Percentiles rank a stretch among this genome's conserved stretches.
Evolutionary conservation across 768 basidiomycete species (phyloP).

Genomic region (Lyophyllum shimeji): DNA sequence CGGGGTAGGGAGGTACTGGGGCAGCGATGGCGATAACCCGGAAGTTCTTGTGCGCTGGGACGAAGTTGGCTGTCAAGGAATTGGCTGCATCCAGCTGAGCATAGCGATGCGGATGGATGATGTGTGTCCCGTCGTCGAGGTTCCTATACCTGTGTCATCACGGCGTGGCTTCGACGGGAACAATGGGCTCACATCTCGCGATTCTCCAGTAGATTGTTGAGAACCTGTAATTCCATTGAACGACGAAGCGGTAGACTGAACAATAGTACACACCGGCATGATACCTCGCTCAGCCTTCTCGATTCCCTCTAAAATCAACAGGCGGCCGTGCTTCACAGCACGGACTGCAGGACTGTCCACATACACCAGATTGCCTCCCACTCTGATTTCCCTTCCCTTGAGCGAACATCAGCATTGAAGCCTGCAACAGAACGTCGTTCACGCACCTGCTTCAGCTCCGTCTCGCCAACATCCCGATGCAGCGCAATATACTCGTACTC

Average conservation of each 20-base stretch:
- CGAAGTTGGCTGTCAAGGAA: constrained; percentile 43
- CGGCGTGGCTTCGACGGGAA: background rate
- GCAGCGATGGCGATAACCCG: constrained; percentile 69
- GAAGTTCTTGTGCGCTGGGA: constrained; percentile 68
- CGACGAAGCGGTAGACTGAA: background rate
- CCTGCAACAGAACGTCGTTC: background rate
- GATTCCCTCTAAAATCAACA: constrained; percentile 68
- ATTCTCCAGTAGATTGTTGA: constrained; percentile 70
- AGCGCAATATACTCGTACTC: constrained; percentile 71
- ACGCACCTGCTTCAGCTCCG: constrained; percentile 63
- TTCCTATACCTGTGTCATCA: constrained; percentile 39
- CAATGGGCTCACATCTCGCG: constrained; percentile 54
- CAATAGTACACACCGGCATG: constrained; percentile 53
- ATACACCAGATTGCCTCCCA: constrained; percentile 62
- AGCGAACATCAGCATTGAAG: background rate
- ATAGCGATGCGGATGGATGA: constrained; percentile 62
- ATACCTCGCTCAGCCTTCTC: constrained; percentile 74
- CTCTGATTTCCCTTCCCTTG: constrained; percentile 59
- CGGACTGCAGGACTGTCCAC: constrained; percentile 67
- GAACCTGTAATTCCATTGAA: constrained; percentile 31
- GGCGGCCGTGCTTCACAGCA: constrained; percentile 63
- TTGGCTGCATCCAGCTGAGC: constrained; percentile 42
- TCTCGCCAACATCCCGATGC: constrained; percentile 71
- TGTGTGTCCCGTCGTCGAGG: constrained; percentile 68
- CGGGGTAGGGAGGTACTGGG: constrained; percentile 67